Evolutionary conservation across 148 eudicot species (phyloP).

Genomic region (Pharnaceum exiguum): DNA sequence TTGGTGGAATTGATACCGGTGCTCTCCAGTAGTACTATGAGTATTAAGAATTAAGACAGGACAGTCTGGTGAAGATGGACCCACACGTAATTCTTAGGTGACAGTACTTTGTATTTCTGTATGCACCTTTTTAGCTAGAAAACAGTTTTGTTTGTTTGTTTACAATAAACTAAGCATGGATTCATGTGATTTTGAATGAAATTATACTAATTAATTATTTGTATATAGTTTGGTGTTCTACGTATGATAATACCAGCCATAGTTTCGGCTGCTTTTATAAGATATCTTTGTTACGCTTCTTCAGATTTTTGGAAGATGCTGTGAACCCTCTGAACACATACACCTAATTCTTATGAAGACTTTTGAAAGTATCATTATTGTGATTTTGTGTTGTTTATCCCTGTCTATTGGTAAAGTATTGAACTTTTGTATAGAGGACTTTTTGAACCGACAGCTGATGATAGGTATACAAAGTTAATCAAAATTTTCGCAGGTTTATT

Average conservation of each 20-base stretch:
- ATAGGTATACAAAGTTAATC: too few species aligned
- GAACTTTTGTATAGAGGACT: too few species aligned
- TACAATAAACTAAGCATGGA: neutral
- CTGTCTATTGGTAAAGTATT: too few species aligned
- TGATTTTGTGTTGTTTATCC: neutral
- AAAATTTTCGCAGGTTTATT: too few species aligned
- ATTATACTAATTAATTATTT: neutral
- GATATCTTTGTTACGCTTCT: neutral
- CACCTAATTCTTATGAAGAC: neutral
- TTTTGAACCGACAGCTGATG: too few species aligned
- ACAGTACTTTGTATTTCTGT: neutral
- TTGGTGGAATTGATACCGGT: neutral
- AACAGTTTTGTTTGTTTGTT: neutral
- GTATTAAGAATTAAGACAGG: neutral
- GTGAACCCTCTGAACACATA: neutral
- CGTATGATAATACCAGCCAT: neutral
- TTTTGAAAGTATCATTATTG: neutral
- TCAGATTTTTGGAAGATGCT: slow-evolving; percentile 4
- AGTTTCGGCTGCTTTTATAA: neutral
- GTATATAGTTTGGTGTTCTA: neutral
- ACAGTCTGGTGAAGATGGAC: slow-evolving; percentile 19
- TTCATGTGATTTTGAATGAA: neutral
- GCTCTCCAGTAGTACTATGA: too few species aligned
- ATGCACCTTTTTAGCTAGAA: too few species aligned
- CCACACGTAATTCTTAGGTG: slow-evolving; percentile 24